Evolutionary conservation across 2,329 filamentous ascomycete species (phyloP), one percentile per base, ranked within the genome.

Genomic region (Colletotrichum sp.): DNA sequence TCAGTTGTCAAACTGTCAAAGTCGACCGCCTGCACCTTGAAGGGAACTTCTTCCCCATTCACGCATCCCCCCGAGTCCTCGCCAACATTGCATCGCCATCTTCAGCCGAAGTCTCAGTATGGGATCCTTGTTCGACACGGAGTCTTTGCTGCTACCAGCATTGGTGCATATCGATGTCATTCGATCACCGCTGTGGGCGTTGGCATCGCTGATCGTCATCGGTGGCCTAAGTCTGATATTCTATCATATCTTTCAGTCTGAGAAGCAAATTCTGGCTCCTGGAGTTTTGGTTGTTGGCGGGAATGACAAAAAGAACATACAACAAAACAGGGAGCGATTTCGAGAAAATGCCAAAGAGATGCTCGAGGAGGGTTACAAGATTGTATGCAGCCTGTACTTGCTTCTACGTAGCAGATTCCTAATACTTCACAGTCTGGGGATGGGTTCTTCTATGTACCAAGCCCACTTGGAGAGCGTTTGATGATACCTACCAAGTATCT

Each of bases 401-500:
- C 18, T 18, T 66, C 16, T 26, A 28, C 15, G 3, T 52, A 9
- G 39, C 9, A 30, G 7, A 13, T 1, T 34, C 9, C 16, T 30
- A 32, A 63, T 21, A 21, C 21, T 24, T 52, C 10, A n/a, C 24
- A 66, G 64, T 52, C 64, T 2, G 64, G 64, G 16, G 71, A 57
- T 18, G 64, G 49, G 3, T 32, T 60, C 2, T 80, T 72, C 68
- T 82, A 83, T 66, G 80, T 83, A 3, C 81, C 80, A 1, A 81
- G 79, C 39, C 79, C 78, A 4, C 65, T 80, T 5, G 80, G 81
- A 5, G 80, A 83, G 57, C 77, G 81, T 2, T 71, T 82, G 59
- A 81, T 82, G 79, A 63, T 82, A 52, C 81, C 81, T 5, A 63
- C 77, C 26, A 79, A 78, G 57, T 80, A 81, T 71, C 71, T 82